phyloP scores from a whole-genome alignment of 768 basidiomycete genomes.

The Tylopilus vinaceipallidus region DNA sequence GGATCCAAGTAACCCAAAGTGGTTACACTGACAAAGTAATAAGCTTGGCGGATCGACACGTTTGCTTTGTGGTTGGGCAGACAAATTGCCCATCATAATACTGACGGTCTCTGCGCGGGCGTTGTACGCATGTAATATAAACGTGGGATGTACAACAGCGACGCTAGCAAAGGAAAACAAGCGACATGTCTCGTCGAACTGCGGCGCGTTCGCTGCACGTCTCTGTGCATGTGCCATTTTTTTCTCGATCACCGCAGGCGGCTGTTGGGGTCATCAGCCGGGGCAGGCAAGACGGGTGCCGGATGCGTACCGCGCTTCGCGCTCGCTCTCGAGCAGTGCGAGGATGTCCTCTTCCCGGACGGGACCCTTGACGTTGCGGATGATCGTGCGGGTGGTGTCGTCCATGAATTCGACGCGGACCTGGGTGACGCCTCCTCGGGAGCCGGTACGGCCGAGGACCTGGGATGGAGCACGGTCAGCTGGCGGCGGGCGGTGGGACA shows the following conservation, averaged over 20 bases:
- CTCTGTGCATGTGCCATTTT: background rate
- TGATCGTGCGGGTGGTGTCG: constrained; percentile 91
- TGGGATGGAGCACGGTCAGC: constrained; percentile 5
- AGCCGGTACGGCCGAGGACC: constrained; percentile 98
- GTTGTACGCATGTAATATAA: background rate
- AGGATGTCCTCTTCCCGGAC: constrained; percentile 96
- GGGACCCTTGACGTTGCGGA: constrained; percentile 98
- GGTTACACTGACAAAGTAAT: too few species aligned
- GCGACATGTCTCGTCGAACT: background rate
- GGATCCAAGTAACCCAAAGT: too few species aligned
- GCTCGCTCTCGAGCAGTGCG: constrained; percentile 95
- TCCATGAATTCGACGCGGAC: constrained; percentile 99
- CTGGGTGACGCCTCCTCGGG: constrained; percentile 98
- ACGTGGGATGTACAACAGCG: constrained; percentile 4
- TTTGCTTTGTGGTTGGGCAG: too few species aligned
- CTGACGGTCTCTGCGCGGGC: too few species aligned
- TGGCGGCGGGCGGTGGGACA: background rate
- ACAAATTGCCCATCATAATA: too few species aligned
- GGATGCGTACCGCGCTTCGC: constrained; percentile 93
- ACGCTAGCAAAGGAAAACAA: constrained; percentile 1
- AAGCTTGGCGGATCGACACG: too few species aligned
- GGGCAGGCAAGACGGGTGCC: too few species aligned
- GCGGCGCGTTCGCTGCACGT: too few species aligned
- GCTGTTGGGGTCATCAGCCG: too few species aligned
- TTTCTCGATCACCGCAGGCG: constrained; percentile 20